A percentile compares a stretch with the other conserved stretches of the same genome.
Conservation (phyloP, 139 green algal genomes). For the Zygnema cylindricum region DNA sequence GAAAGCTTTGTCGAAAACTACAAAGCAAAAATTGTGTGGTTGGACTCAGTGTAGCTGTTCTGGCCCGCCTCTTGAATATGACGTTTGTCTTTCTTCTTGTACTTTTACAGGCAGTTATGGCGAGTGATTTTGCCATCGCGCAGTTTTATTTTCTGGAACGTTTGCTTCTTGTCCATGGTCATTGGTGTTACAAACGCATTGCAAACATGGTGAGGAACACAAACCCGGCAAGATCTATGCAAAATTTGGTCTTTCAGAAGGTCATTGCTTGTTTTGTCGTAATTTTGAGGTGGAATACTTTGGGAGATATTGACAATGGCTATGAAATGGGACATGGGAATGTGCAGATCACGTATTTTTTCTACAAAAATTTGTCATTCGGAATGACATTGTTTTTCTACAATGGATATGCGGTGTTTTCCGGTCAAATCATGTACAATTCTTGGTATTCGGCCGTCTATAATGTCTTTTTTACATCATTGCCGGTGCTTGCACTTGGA, state of each 20-base stretch:
- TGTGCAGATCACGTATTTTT: conserved; percentile 79
- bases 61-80: too few species aligned
- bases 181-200: conserved; percentile 88
- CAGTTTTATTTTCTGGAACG: conserved; percentile 94
- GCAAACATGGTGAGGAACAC: conserved; percentile 68
- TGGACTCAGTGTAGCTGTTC: too few species aligned
- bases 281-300: too few species aligned
- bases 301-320: too few species aligned
- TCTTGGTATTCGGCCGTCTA: conserved; percentile 62
- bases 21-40: too few species aligned
- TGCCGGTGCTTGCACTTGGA: conserved; percentile 70
- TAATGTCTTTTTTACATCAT: conserved; percentile 74
- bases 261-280: too few species aligned
- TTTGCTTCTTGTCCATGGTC: conserved; percentile 92
- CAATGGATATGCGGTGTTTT: conserved; percentile 62
- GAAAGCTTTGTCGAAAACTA: too few species aligned
- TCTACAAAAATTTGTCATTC: conserved; percentile 98
- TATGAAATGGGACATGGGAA: background rate
- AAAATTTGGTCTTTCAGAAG: too few species aligned
- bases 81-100: background rate
- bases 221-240: too few species aligned
- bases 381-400: conserved; percentile 76
- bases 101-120: conserved; percentile 83
- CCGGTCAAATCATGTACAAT: conserved; percentile 63
- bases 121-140: conserved; percentile 90